phyloP scores from a whole-genome alignment of 2,329 filamentous ascomycete species.

The Clonostachys rosea region DNA sequence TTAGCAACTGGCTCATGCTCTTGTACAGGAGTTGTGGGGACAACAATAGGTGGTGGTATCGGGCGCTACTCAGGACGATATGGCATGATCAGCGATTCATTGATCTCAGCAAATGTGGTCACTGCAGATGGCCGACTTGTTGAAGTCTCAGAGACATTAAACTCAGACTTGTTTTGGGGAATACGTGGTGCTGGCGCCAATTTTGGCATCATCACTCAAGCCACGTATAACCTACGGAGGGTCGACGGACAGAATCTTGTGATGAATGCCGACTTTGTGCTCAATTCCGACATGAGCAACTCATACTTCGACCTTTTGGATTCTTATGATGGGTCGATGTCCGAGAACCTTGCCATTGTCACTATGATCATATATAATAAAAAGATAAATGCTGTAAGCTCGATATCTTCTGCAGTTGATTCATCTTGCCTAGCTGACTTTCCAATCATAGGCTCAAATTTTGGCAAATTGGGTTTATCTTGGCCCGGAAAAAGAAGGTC shows the following conservation, averaged over 20 bases:
- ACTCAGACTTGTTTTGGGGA: constrained; percentile 38
- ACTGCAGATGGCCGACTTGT: constrained; percentile 35
- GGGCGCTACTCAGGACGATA: constrained; percentile 43
- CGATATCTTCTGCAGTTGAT: too few species aligned
- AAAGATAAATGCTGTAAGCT: neutral
- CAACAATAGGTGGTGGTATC: constrained; percentile 46
- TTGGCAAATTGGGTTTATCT: neutral
- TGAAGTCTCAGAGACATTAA: constrained; percentile 26
- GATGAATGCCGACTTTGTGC: neutral
- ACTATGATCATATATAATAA: neutral
- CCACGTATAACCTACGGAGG: constrained; percentile 12
- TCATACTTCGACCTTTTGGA: neutral
- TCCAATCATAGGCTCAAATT: neutral
- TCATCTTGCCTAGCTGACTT: too few species aligned
- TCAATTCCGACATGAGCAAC: neutral
- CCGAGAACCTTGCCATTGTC: neutral
- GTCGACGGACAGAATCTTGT: neutral
- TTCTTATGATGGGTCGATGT: neutral
- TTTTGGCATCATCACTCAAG: constrained; percentile 43
- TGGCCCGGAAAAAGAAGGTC: neutral
- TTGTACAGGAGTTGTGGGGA: constrained; percentile 35
- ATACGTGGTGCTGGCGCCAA: constrained; percentile 46
- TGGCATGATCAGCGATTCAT: constrained; percentile 44
- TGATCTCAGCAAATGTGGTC: constrained; percentile 40
- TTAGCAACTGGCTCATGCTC: constrained; percentile 20